Evolutionary conservation across 2,329 filamentous ascomycete genomes (phyloP).

Genomic region (Harringtonia aguacate): DNA sequence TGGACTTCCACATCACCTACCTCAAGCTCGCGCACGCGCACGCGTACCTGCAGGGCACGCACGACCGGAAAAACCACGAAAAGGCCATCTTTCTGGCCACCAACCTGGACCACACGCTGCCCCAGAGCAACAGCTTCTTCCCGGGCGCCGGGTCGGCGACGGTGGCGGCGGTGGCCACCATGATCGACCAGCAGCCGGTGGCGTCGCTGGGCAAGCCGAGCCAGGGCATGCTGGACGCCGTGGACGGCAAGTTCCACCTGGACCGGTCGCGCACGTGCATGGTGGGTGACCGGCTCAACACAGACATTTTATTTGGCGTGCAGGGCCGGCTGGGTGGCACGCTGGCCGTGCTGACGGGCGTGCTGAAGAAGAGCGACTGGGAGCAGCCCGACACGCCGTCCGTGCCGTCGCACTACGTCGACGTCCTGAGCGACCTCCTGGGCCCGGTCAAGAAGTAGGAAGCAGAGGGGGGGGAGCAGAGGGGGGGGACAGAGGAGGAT

Average conservation of each 20-base stretch:
- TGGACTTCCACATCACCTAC: conserved; percentile 95
- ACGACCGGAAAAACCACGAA: conserved; percentile 67
- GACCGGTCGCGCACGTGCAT: conserved; percentile 81
- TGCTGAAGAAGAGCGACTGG: conserved; percentile 77
- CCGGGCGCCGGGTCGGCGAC: conserved; percentile 75
- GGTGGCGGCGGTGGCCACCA: conserved; percentile 65
- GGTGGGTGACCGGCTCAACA: conserved; percentile 89
- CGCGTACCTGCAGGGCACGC: conserved; percentile 71
- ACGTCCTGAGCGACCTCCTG: conserved; percentile 67
- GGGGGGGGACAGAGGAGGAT: too few relatives aligned
- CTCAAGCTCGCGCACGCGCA: conserved; percentile 77
- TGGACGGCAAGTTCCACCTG: conserved; percentile 91
- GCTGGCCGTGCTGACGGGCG: conserved; percentile 81
- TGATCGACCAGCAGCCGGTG: conserved; percentile 57
- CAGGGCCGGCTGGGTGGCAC: conserved; percentile 87
- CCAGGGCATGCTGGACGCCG: conserved; percentile 98
- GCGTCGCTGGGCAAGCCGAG: conserved; percentile 86
- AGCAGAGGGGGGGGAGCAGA: neutral
- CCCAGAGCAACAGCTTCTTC: conserved; percentile 72
- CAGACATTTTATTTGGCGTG: conserved; percentile 91
- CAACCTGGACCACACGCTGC: conserved; percentile 84
- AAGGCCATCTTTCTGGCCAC: conserved; percentile 87
- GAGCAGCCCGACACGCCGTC: conserved; percentile 56
- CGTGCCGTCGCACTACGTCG: conserved; percentile 73
- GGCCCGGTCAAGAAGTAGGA: conserved; percentile 1